Conservation (phyloP, 306 rosid genomes). For the Oemleria cerasiformis region DNA sequence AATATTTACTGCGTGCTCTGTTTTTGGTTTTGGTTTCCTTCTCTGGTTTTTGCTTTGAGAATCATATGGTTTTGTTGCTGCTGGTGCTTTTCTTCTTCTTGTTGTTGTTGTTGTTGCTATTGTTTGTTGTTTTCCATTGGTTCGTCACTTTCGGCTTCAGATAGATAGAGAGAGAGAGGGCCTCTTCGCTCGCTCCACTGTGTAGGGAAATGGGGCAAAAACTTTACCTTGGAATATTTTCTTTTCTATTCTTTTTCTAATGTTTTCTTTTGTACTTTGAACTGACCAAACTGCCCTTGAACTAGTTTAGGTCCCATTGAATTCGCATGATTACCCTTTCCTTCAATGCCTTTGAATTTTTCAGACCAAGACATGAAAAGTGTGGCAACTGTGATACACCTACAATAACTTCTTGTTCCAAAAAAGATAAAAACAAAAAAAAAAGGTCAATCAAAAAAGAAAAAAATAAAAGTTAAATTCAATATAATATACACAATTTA, state of each 20-base stretch:
- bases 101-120: conserved; percentile 27
- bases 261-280: not conserved
- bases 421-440: too few relatives aligned
- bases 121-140: conserved; percentile 49
- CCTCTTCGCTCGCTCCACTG: conserved; percentile 41
- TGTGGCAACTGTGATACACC: not conserved
- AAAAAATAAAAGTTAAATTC: too few relatives aligned
- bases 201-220: conserved; percentile 37
- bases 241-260: not conserved
- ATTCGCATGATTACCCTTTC: conserved; percentile 3
- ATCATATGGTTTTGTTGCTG: conserved; percentile 13
- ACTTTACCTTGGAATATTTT: conserved; percentile 6
- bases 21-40: conserved; percentile 7
- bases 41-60: conserved; percentile 12
- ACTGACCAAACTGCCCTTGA: conserved; percentile 36
- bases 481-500: not conserved
- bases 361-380: not conserved
- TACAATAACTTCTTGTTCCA: too few relatives aligned
- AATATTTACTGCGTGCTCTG: not conserved
- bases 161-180: not conserved
- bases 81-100: too few relatives aligned
- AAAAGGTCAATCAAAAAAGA: too few relatives aligned
- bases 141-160: conserved; percentile 81
- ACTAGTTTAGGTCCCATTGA: not conserved
- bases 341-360: conserved; percentile 3